Conservation (phyloP, 768 basidiomycete species). For the Kwoniella bestiolae region DNA sequence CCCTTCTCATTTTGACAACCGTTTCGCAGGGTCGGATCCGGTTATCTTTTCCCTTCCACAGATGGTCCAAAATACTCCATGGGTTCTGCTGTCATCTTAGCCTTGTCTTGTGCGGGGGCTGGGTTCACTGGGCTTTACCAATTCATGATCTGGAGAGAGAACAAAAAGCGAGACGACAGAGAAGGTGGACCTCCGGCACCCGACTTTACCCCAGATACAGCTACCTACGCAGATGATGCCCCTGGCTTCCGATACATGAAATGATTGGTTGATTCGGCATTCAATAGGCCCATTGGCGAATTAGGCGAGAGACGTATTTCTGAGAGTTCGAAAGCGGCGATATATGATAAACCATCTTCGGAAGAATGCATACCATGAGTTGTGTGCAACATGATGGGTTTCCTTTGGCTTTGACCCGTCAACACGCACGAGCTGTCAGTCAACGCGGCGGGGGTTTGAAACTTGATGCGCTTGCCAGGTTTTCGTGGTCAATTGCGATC, state of each 20-base stretch:
- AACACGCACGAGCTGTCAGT: too few relatives aligned
- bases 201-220: conserved; percentile 20
- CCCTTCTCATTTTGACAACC: too few relatives aligned
- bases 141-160: conserved; percentile 21
- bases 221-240: conserved; percentile 28
- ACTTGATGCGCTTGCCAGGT: too few relatives aligned
- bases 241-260: conserved; percentile 30
- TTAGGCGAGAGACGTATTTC: too few relatives aligned
- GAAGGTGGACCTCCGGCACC: conserved; percentile 21
- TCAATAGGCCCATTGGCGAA: too few relatives aligned
- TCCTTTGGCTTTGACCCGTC: too few relatives aligned
- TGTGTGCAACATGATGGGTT: too few relatives aligned
- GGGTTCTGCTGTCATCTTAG: conserved; percentile 29
- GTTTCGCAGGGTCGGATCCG: neutral
- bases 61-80: conserved; percentile 29
- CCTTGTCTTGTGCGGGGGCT: conserved; percentile 19
- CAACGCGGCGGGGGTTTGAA: too few relatives aligned
- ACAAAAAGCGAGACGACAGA: conserved; percentile 21
- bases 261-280: neutral
- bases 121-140: conserved; percentile 26
- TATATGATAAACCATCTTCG: too few relatives aligned
- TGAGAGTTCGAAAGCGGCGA: too few relatives aligned
- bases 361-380: too few relatives aligned
- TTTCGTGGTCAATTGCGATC: too few relatives aligned
- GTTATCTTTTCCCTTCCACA: conserved; percentile 12